Evolutionary conservation across 768 basidiomycete species (phyloP).

Genomic region (Asterophora lycoperdoides): DNA sequence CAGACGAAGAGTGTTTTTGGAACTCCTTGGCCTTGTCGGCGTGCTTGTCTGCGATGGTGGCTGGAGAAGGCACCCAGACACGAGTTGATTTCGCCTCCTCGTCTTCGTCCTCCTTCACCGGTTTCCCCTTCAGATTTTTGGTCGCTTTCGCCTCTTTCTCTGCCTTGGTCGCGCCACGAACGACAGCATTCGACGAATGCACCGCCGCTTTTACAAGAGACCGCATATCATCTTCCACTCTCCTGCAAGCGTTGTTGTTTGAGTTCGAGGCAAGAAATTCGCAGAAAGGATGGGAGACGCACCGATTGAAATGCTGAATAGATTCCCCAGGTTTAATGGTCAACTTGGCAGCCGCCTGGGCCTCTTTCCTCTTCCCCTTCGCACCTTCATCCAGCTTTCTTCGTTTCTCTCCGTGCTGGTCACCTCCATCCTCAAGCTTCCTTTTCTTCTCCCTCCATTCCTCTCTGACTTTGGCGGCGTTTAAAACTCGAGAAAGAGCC

Average conservation of each 20-base stretch:
- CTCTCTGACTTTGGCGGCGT: slow-evolving; percentile 55
- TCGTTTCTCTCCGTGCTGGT: slow-evolving; percentile 25
- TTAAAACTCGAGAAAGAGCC: slow-evolving; percentile 57
- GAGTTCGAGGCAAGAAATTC: background rate
- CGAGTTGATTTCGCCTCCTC: slow-evolving; percentile 9
- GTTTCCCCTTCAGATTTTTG: slow-evolving; percentile 17
- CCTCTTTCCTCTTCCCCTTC: slow-evolving; percentile 21
- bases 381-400: slow-evolving; percentile 24
- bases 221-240: slow-evolving; percentile 71
- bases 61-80: slow-evolving; percentile 8
- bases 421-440: slow-evolving; percentile 26
- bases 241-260: slow-evolving; percentile 33
- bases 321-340: slow-evolving; percentile 66
- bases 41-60: slow-evolving; percentile 20
- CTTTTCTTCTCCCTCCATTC: slow-evolving; percentile 51
- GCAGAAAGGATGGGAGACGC: slow-evolving; percentile 14
- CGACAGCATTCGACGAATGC: slow-evolving; percentile 48
- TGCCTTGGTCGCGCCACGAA: slow-evolving; percentile 42
- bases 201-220: slow-evolving; percentile 59
- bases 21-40: slow-evolving; percentile 45
- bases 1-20: slow-evolving; percentile 41
- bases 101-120: slow-evolving; percentile 15
- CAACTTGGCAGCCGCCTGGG: slow-evolving; percentile 23
- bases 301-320: slow-evolving; percentile 75
- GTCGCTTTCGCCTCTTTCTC: slow-evolving; percentile 29